Conservation (phyloP, 2,329 filamentous ascomycete species). For the Neonectria ditissima region DNA sequence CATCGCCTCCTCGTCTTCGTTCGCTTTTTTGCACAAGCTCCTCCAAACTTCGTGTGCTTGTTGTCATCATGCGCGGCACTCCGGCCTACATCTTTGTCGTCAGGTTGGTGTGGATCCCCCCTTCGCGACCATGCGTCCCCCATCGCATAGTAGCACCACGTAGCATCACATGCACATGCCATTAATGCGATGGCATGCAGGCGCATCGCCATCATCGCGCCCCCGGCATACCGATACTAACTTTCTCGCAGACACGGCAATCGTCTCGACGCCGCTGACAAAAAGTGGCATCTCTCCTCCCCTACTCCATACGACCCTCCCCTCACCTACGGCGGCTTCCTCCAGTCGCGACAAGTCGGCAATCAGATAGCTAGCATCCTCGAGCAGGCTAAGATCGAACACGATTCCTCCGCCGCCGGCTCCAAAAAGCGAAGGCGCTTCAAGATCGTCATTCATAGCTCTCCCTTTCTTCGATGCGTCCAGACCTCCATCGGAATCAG, state of each 20-base stretch:
- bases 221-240: conserved; percentile 28
- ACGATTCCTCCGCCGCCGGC: conserved; percentile 48
- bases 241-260: conserved; percentile 78
- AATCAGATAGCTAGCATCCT: conserved; percentile 83
- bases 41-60: conserved; percentile 11
- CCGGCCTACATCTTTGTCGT: conserved; percentile 60
- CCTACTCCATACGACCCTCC: conserved; percentile 96
- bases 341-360: conserved; percentile 85
- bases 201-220: conserved; percentile 11
- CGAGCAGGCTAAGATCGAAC: conserved; percentile 62
- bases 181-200: conserved; percentile 6
- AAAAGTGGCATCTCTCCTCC: conserved; percentile 93
- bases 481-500: conserved; percentile 92
- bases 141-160: conserved; percentile 34
- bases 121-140: conserved; percentile 40
- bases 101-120: conserved; percentile 49
- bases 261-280: conserved; percentile 93
- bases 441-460: conserved; percentile 88
- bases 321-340: conserved; percentile 93
- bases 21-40: conserved; percentile 16
- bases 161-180: conserved; percentile 13
- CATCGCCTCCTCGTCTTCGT: conserved; percentile 5
- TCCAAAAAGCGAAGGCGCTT: conserved; percentile 68
- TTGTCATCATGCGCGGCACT: conserved; percentile 54
- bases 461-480: conserved; percentile 92